Evolutionary conservation across 2,329 filamentous ascomycete genomes (phyloP).

Genomic region (Atkinsonella texensis): DNA sequence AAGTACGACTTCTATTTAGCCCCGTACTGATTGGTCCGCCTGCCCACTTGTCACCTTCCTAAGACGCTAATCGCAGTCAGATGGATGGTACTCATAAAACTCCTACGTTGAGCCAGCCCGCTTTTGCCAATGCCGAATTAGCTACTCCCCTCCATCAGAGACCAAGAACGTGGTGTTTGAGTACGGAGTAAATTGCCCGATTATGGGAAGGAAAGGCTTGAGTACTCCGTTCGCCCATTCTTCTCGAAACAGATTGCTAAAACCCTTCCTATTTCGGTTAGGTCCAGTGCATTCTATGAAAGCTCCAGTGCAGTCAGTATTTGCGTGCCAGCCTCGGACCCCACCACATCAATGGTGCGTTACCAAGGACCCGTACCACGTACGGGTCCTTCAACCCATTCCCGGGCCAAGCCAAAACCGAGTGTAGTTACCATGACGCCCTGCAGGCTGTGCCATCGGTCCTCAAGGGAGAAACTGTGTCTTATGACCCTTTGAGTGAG

Average conservation of each 20-base stretch:
- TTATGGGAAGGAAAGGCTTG: not conserved
- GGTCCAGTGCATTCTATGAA: no score
- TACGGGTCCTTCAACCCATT: no score
- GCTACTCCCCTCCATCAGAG: not conserved
- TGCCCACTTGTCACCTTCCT: no score
- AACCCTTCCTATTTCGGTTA: not conserved
- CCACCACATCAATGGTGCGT: slow-evolving; percentile 1
- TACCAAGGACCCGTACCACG: not conserved
- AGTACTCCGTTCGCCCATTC: slow-evolving; percentile 1
- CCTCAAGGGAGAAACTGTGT: slow-evolving; percentile 1
- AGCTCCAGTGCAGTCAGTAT: no score
- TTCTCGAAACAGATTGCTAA: not conserved
- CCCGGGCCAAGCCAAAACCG: not conserved
- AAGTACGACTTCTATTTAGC: no score
- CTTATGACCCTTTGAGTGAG: slow-evolving; percentile 15
- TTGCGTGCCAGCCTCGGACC: no score
- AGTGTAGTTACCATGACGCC: not conserved
- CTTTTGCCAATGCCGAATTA: not conserved
- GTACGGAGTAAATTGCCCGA: not conserved
- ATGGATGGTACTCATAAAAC: not conserved
- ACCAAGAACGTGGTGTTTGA: slow-evolving; percentile 3
- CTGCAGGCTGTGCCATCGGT: not conserved
- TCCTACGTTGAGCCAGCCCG: not conserved
- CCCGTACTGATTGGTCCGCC: no score
- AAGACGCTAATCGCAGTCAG: no score